Evolutionary conservation across 257 asterid genomes (phyloP), one percentile per base, ranked within the genome.

Genomic region (Jaltomata sinuosa): DNA sequence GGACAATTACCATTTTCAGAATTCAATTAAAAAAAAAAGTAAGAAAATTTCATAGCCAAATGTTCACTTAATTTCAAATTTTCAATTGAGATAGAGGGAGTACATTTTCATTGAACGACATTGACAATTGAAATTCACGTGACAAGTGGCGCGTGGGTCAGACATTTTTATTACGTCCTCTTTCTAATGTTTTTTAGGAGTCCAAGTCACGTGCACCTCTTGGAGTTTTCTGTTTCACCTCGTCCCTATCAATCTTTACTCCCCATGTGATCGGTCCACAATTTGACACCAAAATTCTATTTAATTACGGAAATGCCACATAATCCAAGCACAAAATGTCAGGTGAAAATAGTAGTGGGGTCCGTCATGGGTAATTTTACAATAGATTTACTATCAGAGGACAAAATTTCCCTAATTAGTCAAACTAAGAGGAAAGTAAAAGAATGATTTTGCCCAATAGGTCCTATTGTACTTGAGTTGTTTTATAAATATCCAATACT

Each of bases 181-280:
- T 67, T 67, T 32, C 1, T 64, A 29, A 14, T 64, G 22, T 29
- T 29, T 38, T 62, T 22, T 11, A 8, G 45, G 22, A 47, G 15
- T 45, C 38, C 86, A 12, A 9, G 38, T 89, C 89, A 89, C 90
- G 90, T 86, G 90, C 87, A 49, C 45, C 45, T 59, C 86, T 85
- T 89, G 89, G 87, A 79, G 83, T 89, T 86, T 55, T 83, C 83
- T 80, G 82, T 52, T 77, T 82, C 77, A 83, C 87, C 88, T 89
- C 89, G 85, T 86, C 88, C 65, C 50, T 50, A 16, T 87, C 89
- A 83, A 84, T 68, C 80, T 29, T 49, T 49, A 47, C 45, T 76
- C 81, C 82, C 89, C 91, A 87, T 83, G 93, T 89, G 93, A 77
- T 34, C 57, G 14, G 1, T 7, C 78, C 16, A 49, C 29, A 1